Evolutionary conservation across 768 basidiomycete genomes (phyloP).

Genomic region (Coprinopsis sp.): DNA sequence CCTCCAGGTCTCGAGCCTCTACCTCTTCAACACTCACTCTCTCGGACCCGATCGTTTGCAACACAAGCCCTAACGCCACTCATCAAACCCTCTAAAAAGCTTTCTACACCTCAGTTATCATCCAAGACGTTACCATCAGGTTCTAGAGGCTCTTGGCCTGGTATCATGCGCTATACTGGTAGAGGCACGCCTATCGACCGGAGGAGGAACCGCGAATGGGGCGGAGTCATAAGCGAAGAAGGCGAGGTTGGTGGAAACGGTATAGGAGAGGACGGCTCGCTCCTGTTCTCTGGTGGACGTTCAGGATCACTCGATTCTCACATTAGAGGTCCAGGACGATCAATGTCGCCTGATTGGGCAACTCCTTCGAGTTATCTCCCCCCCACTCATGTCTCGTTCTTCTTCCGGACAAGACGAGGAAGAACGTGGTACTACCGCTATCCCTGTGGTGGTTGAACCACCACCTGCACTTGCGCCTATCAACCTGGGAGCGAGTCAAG

Average conservation of each 20-base stretch:
- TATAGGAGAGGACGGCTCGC: conserved; percentile 42
- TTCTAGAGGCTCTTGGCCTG: conserved; percentile 41
- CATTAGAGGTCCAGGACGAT: conserved; percentile 18
- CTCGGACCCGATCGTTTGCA: conserved; percentile 33
- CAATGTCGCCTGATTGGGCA: conserved; percentile 37
- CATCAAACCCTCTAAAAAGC: conserved; percentile 19
- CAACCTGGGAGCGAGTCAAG: conserved; percentile 26
- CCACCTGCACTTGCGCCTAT: conserved; percentile 30
- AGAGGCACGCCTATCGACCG: conserved; percentile 47
- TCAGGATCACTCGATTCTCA: conserved; percentile 39
- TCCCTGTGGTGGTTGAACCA: conserved; percentile 13
- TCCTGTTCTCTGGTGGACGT: conserved; percentile 34
- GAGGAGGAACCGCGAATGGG: conserved; percentile 41
- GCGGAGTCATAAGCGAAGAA: conserved; percentile 24
- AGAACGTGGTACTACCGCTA: no score
- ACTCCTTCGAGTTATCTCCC: conserved; percentile 33
- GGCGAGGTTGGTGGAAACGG: no score
- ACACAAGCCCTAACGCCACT: conserved; percentile 22
- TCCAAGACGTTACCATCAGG: conserved; percentile 23
- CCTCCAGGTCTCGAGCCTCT: conserved; percentile 28
- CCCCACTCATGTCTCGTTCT: conserved; percentile 19
- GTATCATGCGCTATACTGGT: conserved; percentile 37
- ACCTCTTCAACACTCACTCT: conserved; percentile 25
- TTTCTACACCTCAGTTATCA: conserved; percentile 14
- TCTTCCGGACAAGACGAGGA: conserved; percentile 11